These are phyloP conservation scores for Sextonia rubra DNA, from an alignment of 164 flowering plant genomes.

Conservation along the genomic window DNA sequence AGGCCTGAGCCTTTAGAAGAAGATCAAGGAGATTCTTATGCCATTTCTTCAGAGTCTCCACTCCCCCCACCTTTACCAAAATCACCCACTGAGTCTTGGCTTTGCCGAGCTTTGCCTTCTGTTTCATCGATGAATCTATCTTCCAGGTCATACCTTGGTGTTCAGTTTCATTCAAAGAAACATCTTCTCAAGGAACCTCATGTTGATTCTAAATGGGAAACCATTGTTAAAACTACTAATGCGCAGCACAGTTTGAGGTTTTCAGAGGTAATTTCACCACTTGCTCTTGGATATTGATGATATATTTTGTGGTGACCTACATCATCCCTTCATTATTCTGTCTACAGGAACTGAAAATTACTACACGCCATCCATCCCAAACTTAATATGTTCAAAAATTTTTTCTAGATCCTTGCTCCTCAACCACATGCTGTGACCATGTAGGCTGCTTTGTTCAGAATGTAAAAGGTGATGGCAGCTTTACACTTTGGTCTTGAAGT, in stretches of 20 bases:
- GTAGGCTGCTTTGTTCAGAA: conserved; percentile 2
- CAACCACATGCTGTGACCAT: conserved; percentile 2
- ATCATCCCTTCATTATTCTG: conserved; percentile 1
- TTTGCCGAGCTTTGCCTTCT: conserved; percentile 63
- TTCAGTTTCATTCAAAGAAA: conserved; percentile 20
- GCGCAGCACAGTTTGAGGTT: conserved; percentile 43
- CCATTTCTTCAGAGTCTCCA: conserved; percentile 19
- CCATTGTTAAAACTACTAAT: conserved; percentile 65
- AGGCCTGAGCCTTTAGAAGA: conserved; percentile 4
- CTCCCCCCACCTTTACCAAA: conserved; percentile 74
- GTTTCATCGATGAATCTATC: conserved; percentile 32
- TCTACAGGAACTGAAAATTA: conserved; percentile 39
- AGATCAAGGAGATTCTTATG: conserved; percentile 15
- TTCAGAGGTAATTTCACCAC: conserved; percentile 56
- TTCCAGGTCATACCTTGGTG: conserved; percentile 15
- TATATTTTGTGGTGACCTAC: not conserved
- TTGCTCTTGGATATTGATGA: conserved; percentile 5
- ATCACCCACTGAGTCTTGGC: conserved; percentile 97
- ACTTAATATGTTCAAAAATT: conserved; percentile 12
- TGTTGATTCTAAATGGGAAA: conserved; percentile 68
- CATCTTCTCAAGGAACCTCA: conserved; percentile 25
- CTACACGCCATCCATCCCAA: conserved; percentile 27
- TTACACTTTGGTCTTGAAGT: no score
- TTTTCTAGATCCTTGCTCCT: conserved; percentile 3
- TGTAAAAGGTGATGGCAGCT: conserved; percentile 6